Percentiles rank a stretch among this genome's conserved stretches.
phyloP scores from a whole-genome alignment of 176 grass and related monocot genomes.

The Calamus simplicifolius region DNA sequence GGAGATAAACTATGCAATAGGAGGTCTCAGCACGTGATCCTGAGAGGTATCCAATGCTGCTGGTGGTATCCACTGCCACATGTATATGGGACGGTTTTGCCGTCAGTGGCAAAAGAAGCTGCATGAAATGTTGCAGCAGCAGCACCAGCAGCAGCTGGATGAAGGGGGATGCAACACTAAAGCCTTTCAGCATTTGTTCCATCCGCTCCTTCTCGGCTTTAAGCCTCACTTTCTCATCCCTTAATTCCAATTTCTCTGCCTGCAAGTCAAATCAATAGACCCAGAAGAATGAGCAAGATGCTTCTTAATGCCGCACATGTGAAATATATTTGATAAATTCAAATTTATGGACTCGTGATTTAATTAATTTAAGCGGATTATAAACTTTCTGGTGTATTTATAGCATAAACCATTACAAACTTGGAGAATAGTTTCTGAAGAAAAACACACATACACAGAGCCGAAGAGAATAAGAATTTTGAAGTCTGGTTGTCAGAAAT shows the following conservation, averaged over 20 bases:
- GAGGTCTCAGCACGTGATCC: conserved; percentile 77
- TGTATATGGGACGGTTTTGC: conserved; percentile 50
- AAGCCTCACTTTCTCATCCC: conserved; percentile 79
- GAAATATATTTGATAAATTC: too few species aligned
- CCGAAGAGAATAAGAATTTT: too few species aligned
- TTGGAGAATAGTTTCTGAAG: too few species aligned
- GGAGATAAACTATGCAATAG: conserved; percentile 50
- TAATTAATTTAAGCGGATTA: too few species aligned
- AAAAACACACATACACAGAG: too few species aligned
- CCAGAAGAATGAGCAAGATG: not conserved
- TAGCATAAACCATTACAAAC: too few species aligned
- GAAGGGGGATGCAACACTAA: conserved; percentile 28
- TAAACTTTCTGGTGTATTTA: too few species aligned
- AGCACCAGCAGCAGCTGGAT: conserved; percentile 15
- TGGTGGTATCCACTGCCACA: conserved; percentile 95
- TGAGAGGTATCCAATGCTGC: conserved; percentile 86
- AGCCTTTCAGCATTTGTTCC: conserved; percentile 75
- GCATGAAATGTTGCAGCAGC: conserved; percentile 37
- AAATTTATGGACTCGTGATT: too few species aligned
- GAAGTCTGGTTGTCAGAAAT: too few species aligned
- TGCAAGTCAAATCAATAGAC: conserved; percentile 15
- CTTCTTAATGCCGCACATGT: too few species aligned
- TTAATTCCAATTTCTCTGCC: conserved; percentile 75
- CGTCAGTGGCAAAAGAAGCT: conserved; percentile 27
- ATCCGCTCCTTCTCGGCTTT: conserved; percentile 78